Evolutionary conservation across 2,329 filamentous ascomycete genomes (phyloP).

Genomic region (Fusarium tjaetaba): DNA sequence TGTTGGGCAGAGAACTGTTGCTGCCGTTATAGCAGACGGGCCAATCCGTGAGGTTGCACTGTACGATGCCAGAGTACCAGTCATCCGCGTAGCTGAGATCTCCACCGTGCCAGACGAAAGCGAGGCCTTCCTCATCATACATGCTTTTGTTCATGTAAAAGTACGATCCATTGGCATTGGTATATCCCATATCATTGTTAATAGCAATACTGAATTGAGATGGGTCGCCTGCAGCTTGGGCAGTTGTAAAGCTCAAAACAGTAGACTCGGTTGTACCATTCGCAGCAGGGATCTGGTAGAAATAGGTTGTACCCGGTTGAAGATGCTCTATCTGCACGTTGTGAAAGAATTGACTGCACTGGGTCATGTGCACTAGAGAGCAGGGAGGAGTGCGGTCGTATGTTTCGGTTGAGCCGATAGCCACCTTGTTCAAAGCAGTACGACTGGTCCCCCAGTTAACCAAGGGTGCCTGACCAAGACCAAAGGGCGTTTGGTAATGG

Average conservation of each 20-base stretch:
- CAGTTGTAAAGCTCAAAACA: not conserved
- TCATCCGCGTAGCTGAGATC: conserved; percentile 8
- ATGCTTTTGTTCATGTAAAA: not conserved
- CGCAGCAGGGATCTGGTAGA: not conserved
- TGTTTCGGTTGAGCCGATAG: not conserved
- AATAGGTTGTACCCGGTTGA: not conserved
- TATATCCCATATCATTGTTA: not conserved
- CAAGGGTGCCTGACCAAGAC: rapidly evolving
- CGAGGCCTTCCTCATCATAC: not conserved
- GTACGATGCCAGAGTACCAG: not conserved
- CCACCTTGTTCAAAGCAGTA: not conserved
- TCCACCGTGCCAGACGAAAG: not conserved
- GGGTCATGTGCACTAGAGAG: not conserved
- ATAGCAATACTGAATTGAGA: not conserved
- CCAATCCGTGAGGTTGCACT: not conserved
- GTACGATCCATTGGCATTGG: not conserved
- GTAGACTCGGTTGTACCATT: not conserved
- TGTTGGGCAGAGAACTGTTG: not conserved
- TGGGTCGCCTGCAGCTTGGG: not conserved
- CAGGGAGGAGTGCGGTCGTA: not conserved
- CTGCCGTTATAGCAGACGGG: conserved; percentile 3
- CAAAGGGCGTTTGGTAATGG: not conserved
- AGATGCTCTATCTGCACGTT: not conserved
- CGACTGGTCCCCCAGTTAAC: rapidly evolving
- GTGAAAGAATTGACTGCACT: conserved; percentile 7